A percentile compares a stretch with the other conserved stretches of the same genome.
Conservation (phyloP, 2,329 filamentous ascomycete species). For the Ascocoryne sarcoides region DNA sequence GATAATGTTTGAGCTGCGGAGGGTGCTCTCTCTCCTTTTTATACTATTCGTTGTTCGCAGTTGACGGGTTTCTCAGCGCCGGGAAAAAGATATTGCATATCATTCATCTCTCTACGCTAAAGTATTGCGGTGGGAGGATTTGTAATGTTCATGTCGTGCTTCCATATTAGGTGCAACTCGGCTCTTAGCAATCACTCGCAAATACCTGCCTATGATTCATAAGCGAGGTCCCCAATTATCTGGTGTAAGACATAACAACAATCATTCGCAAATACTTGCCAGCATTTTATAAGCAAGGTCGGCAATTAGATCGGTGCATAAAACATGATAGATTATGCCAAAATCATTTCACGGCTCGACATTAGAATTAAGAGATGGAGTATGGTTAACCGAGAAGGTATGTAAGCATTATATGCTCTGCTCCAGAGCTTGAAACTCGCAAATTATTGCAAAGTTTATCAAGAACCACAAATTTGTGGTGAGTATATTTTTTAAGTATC, state of each 20-base stretch:
- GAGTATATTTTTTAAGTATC: background rate
- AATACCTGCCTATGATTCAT: background rate
- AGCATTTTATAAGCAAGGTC: background rate
- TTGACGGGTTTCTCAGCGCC: background rate
- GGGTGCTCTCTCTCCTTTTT: conserved; percentile 2
- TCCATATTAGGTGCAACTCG: background rate
- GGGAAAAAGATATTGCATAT: background rate
- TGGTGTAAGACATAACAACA: background rate
- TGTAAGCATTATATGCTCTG: background rate
- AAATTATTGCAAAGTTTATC: background rate
- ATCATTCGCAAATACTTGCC: conserved; percentile 1
- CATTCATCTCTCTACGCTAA: background rate
- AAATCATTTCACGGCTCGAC: background rate
- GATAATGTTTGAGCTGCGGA: conserved; percentile 1
- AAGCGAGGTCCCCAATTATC: background rate
- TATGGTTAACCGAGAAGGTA: background rate
- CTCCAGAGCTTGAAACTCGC: background rate
- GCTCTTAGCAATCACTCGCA: background rate
- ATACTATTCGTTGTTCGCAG: background rate
- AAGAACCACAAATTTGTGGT: background rate
- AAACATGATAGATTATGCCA: background rate
- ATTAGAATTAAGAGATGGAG: background rate
- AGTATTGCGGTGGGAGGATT: background rate
- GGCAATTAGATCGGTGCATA: background rate
- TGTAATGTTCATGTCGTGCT: background rate